A percentile compares a stretch with the other conserved stretches of the same genome.
phyloP scores from a whole-genome alignment of 2,329 filamentous ascomycete species.

The Sclerotinia spermophila region DNA sequence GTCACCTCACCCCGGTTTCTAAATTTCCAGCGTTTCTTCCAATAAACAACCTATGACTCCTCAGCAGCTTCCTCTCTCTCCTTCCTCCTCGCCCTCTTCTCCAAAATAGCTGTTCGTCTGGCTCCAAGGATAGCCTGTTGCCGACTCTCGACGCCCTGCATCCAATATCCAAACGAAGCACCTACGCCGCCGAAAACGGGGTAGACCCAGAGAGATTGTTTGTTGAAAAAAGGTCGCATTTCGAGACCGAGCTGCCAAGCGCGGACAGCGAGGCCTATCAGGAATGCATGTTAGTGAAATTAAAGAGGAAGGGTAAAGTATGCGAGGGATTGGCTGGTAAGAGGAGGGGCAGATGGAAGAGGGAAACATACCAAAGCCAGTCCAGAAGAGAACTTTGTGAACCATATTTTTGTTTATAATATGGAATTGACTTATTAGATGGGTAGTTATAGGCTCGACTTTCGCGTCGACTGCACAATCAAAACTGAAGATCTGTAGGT shows the following conservation, averaged over 20 bases:
- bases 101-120: conserved; percentile 75
- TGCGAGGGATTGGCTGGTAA: conserved; percentile 11
- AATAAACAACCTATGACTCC: conserved; percentile 20
- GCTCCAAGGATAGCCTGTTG: conserved; percentile 75
- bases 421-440: conserved; percentile 1
- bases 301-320: conserved; percentile 2
- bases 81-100: conserved; percentile 81
- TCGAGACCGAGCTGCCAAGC: conserved; percentile 98
- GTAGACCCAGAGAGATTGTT: conserved; percentile 82
- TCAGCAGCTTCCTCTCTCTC: conserved; percentile 55
- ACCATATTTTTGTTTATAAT: conserved; percentile 32
- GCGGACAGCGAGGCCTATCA: conserved; percentile 78
- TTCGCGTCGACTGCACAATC: background rate
- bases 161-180: conserved; percentile 94
- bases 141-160: conserved; percentile 81
- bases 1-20: background rate
- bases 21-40: background rate
- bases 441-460: background rate
- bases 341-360: conserved; percentile 19
- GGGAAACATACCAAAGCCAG: conserved; percentile 75
- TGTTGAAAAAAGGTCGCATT: conserved; percentile 92
- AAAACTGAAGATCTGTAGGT: background rate
- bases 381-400: conserved; percentile 71
- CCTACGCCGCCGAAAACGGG: conserved; percentile 82
- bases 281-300: background rate